These are phyloP conservation scores for Calonectria pteridis DNA, from an alignment of 2,329 filamentous ascomycete genomes.

Conservation along the genomic window DNA sequence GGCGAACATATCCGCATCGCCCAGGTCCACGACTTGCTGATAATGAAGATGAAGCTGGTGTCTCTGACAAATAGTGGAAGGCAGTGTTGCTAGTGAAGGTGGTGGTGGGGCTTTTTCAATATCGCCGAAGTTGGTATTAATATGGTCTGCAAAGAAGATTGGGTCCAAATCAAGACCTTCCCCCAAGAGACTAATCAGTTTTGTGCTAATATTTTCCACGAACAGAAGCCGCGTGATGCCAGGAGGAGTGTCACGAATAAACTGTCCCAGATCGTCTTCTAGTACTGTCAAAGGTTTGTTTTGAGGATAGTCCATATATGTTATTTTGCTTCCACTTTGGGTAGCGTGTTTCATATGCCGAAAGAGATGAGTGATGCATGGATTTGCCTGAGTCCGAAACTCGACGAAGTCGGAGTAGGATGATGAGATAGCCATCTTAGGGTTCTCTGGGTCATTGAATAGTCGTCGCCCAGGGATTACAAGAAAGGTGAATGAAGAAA, in stretches of 20 bases:
- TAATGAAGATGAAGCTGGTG: slow-evolving; percentile 36
- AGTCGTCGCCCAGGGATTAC: too few relatives aligned
- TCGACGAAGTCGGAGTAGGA: neutral
- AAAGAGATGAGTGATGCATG: neutral
- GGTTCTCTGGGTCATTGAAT: neutral
- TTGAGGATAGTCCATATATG: neutral
- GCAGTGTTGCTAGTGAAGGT: slow-evolving; percentile 31
- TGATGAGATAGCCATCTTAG: neutral
- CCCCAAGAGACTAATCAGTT: slow-evolving; percentile 23
- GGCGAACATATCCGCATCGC: slow-evolving; percentile 5
- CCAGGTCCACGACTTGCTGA: slow-evolving; percentile 33
- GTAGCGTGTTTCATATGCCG: neutral
- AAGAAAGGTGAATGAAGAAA: neutral
- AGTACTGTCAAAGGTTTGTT: neutral
- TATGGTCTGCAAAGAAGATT: slow-evolving; percentile 35
- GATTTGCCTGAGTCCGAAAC: neutral
- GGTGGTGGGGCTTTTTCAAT: slow-evolving; percentile 33
- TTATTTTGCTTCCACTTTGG: neutral
- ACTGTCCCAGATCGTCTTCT: neutral
- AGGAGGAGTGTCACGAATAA: neutral
- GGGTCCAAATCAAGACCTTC: slow-evolving; percentile 33
- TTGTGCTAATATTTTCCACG: slow-evolving; percentile 32
- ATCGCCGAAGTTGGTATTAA: slow-evolving; percentile 32
- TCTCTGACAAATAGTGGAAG: slow-evolving; percentile 25
- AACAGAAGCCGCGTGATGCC: slow-evolving; percentile 20